Base-by-base conservation (phyloP, 164 flowering plant genomes). In the Hamamelis virginiana region DNA sequence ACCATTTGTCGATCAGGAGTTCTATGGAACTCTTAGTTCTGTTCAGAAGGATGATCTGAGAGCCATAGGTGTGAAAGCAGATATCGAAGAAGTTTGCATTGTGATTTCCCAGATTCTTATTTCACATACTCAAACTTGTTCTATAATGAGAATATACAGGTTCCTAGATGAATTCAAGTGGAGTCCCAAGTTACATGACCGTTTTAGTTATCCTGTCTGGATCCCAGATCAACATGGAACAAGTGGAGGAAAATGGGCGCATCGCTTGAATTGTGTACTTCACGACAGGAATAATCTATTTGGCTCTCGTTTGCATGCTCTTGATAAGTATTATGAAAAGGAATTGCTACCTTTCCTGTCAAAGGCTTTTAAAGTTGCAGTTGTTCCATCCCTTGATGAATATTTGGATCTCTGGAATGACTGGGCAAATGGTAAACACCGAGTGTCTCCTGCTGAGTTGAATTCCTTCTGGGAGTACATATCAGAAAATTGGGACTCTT, bases 371-470 rank as follows among this genome's bases (percentile, higher is more conserved):
- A 61, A 60, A 15, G 77, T 69, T 46, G 59, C 69, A 58, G 64
- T 57, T 16, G 18, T 26, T 43, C 77, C 73, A 23, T 69, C 73
- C 3, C 9, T 63, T n/a, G 21, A 64, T 50, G 53, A 69, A 14
- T 69, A 74, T 44, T n/a, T 74, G 43, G 28, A 57, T 62, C 59
- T 74, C 1, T 68, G 77, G 77, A 58, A 74, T 22, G 26, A 50
- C 26, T 74, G 72, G 77, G 69, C 14, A 0, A 28, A 45, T 53
- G 5, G 23, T 53, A 77, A 23, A 9, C 59, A 19, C 0, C 19
- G 21, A 55, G 26, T 19, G 19, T 55, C 59, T 5, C 59, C 26
- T 55, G 12, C 59, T 5, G 59, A 55, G 25, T 55, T 16, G 5
- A 5, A 11, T n/a, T 55, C 59, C 26, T 55, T 55, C 26, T 55